Percentiles rank a stretch among this genome's conserved stretches.
phyloP scores from a whole-genome alignment of 2,329 filamentous ascomycete species.

The Pezicula radicicola region DNA sequence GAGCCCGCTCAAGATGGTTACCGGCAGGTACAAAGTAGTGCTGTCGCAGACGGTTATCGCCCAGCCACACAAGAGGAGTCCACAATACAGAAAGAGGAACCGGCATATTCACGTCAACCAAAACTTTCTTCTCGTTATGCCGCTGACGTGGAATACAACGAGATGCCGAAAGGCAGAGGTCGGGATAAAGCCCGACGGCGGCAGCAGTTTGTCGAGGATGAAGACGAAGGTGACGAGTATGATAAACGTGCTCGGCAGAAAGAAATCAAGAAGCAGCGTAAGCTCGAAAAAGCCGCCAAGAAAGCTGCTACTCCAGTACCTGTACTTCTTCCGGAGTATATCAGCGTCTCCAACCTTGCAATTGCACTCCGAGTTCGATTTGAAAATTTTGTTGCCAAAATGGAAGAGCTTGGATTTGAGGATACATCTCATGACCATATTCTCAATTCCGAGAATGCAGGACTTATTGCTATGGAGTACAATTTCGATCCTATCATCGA shows the following conservation, averaged over 20 bases:
- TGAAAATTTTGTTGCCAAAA: constrained; percentile 68
- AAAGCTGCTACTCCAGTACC: constrained; percentile 44
- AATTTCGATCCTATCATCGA: constrained; percentile 84
- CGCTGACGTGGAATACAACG: constrained; percentile 4
- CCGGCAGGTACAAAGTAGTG: no score
- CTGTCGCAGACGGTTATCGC: no score
- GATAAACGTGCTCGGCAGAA: constrained; percentile 26
- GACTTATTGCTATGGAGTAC: constrained; percentile 87
- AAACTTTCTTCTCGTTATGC: neutral
- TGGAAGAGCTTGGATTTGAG: constrained; percentile 87
- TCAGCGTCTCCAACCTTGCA: constrained; percentile 82
- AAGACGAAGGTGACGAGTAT: constrained; percentile 27
- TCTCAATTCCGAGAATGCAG: constrained; percentile 86
- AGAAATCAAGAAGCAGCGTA: constrained; percentile 37
- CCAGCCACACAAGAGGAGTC: neutral
- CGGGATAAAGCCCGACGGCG: constrained; percentile 27
- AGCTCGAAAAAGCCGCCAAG: constrained; percentile 38
- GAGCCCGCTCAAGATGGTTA: no score
- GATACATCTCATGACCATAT: constrained; percentile 79
- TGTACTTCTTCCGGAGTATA: constrained; percentile 85
- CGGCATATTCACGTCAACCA: neutral
- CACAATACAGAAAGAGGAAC: neutral
- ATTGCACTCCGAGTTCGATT: constrained; percentile 68
- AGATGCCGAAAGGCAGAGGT: constrained; percentile 20
- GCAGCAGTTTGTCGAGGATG: constrained; percentile 19